Evolutionary conservation across 306 rosid species (phyloP).

Genomic region (Gillenia trifoliata): DNA sequence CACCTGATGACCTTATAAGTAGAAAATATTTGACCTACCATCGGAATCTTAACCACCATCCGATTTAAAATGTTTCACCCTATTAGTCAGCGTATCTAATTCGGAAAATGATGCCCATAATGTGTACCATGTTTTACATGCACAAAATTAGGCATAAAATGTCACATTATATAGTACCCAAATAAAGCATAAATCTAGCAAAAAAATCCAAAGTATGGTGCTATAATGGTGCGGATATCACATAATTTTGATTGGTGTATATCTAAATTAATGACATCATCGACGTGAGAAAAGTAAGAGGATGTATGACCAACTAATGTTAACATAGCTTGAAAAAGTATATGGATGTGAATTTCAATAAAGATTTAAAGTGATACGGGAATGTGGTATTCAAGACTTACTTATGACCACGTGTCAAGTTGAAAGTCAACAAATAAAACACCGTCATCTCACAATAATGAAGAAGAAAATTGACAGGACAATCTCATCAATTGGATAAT

Average conservation of each 20-base stretch:
- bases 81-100: conserved; percentile 20
- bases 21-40: conserved; percentile 41
- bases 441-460: not conserved
- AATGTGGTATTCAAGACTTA: not conserved
- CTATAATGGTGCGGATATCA: not conserved
- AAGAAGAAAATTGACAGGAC: too few relatives aligned
- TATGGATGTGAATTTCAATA: not conserved
- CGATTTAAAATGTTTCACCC: conserved; percentile 30
- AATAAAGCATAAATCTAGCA: not conserved
- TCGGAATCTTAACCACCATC: conserved; percentile 63
- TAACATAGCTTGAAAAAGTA: not conserved
- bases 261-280: not conserved
- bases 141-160: not conserved
- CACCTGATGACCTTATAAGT: conserved; percentile 21
- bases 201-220: not conserved
- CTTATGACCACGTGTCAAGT: not conserved
- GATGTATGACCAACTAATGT: not conserved
- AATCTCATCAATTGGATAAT: not conserved
- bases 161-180: not conserved
- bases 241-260: not conserved
- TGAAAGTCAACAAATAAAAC: not conserved
- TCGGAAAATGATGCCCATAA: not conserved
- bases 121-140: not conserved
- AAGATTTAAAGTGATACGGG: not conserved
- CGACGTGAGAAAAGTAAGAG: not conserved